phyloP scores from a whole-genome alignment of 352 stramenopile species.

The Pythium dissimile region DNA sequence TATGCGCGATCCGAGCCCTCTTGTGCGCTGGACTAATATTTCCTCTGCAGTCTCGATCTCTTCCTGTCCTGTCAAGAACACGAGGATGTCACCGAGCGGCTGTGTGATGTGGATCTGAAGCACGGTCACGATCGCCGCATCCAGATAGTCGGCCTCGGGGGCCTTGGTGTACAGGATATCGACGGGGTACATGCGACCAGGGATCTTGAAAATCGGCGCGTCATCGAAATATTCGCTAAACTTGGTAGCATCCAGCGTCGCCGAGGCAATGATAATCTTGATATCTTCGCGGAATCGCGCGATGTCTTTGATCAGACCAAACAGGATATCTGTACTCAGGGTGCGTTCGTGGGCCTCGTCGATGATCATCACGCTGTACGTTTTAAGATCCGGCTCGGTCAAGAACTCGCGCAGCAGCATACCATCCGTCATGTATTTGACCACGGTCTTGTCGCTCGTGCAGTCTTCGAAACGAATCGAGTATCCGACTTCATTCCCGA shows the following conservation, averaged over 20 bases:
- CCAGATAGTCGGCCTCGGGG: constrained; percentile 98
- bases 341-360: constrained; percentile 99
- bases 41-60: constrained; percentile 99
- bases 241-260: constrained; percentile 97
- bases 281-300: constrained; percentile 95
- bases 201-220: constrained; percentile 98
- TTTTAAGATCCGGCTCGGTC: constrained; percentile 95
- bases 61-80: constrained; percentile 99
- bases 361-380: constrained; percentile 98
- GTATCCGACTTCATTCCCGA: constrained; percentile 98
- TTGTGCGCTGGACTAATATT: constrained; percentile 92
- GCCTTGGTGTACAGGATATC: constrained; percentile 99
- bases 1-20: constrained; percentile 95
- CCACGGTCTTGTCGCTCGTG: constrained; percentile 95
- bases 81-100: constrained; percentile 96
- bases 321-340: constrained; percentile 98
- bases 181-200: constrained; percentile 94
- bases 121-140: constrained; percentile 97
- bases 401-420: constrained; percentile 99
- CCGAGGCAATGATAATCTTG: constrained; percentile 97
- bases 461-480: constrained; percentile 99
- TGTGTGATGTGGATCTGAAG: constrained; percentile 99
- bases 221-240: constrained; percentile 99
- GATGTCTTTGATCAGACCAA: constrained; percentile 99
- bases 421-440: constrained; percentile 99